Base-by-base conservation (phyloP, 2,329 filamentous ascomycete genomes). In the Ophiostoma populinum region DNA sequence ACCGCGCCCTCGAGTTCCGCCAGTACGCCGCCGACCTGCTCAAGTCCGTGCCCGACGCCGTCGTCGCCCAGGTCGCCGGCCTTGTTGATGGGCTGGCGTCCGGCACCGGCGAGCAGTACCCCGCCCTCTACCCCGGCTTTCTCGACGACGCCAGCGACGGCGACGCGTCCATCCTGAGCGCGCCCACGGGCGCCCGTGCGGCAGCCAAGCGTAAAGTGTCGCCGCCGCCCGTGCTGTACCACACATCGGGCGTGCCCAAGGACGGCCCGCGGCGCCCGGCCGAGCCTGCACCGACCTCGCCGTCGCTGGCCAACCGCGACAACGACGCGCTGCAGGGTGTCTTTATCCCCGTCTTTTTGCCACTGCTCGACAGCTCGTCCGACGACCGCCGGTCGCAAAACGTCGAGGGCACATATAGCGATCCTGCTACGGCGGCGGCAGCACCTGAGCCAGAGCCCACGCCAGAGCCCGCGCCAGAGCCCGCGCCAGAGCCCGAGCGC, bases 331-430 rank as follows among this genome's bases (percentile, higher is more conserved):
- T 77, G 43, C 63, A 64, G 42, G 71, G 71, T 41, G 53, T 77
- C 40, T 76, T 77, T 47, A 75, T 65, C 24, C 72, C 71, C 19
- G 65, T 56, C 41, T 77, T 68, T 46, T 60, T 78, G 37, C 70
- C 71, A 29, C 56, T 77, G 37, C 62, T 77, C 36, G 71, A 74
- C 43, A 58, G 58, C 42, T 45, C 32, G n/a, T 37, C 41, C 8
- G 22, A 36, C 24, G 26, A 37, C 6, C 38, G 16, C 11, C 32
- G 34, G 17, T 13, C 28, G 2, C 25, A 21, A 3, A 29, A 22
- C 22, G 13, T 48, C 31, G 48, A 55, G 7, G 19, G 32, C 24
- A 15, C 25, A 15, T 13, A 17, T 9, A 30, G 20, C 13, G 36
- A 10, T 12, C 6, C 46, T 6, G 21, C 30, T 15, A 25, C 15